A percentile compares a stretch with the other conserved stretches of the same genome.
Evolutionary conservation across 345 rosid species (phyloP).

Genomic region (Streptanthus diversifolius): DNA sequence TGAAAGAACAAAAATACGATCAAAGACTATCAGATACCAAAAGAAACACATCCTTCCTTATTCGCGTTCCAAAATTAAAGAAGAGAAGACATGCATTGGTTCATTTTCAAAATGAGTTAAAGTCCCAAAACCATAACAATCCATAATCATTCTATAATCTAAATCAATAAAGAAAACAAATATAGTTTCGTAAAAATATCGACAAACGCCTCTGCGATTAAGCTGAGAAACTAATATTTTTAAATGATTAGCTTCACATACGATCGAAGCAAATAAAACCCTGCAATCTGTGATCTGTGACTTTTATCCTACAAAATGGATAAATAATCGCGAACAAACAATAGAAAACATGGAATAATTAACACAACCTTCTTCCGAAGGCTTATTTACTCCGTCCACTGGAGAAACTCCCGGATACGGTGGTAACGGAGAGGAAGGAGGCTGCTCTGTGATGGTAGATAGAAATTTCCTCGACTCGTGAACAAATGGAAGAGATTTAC

Average conservation of each 20-base stretch:
- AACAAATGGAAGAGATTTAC: conserved; percentile 26
- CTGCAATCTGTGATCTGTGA: conserved; percentile 8
- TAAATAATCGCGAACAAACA: background rate
- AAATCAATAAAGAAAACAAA: background rate
- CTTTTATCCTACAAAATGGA: background rate
- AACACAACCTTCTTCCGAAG: conserved; percentile 21
- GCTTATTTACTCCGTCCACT: conserved; percentile 27
- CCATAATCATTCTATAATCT: background rate
- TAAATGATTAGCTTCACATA: background rate
- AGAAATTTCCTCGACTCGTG: conserved; percentile 40
- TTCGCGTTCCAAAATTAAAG: background rate
- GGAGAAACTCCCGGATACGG: conserved; percentile 37
- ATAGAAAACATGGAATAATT: background rate
- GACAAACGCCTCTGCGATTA: background rate
- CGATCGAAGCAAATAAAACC: background rate
- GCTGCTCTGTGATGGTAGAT: conserved; percentile 50
- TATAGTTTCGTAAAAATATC: background rate
- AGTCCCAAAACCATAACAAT: background rate
- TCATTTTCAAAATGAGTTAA: background rate
- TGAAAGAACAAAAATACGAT: conserved; percentile 18
- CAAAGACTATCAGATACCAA: background rate
- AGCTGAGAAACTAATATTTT: conserved; percentile 9
- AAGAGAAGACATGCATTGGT: background rate
- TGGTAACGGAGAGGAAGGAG: conserved; percentile 36
- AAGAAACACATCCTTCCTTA: background rate